Evolutionary conservation across 164 flowering plant genomes (phyloP).

Genomic region (Magnolia sinica): DNA sequence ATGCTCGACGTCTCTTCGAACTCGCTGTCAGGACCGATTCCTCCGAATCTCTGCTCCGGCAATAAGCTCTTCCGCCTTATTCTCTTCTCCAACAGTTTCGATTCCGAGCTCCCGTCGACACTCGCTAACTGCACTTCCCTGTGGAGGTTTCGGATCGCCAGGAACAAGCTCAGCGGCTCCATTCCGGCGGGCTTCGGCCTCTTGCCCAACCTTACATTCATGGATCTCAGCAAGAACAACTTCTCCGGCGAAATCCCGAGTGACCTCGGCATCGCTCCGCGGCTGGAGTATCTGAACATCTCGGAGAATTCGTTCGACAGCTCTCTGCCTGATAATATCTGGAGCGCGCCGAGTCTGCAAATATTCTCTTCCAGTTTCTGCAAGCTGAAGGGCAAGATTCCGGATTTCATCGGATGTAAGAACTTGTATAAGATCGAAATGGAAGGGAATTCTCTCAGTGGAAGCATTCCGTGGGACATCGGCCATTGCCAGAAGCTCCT

Average conservation of each 20-base stretch:
- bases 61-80: constrained; percentile 54
- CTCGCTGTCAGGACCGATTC: constrained; percentile 66
- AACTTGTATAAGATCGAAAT: constrained; percentile 70
- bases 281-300: constrained; percentile 50
- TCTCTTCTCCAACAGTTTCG: constrained; percentile 67
- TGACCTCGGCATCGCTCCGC: constrained; percentile 51
- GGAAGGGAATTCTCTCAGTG: constrained; percentile 54
- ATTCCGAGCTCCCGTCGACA: constrained; percentile 38
- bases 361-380: constrained; percentile 56
- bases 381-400: constrained; percentile 52
- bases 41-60: constrained; percentile 62
- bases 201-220: constrained; percentile 50
- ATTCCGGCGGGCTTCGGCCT: constrained; percentile 66
- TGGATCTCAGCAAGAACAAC: constrained; percentile 69
- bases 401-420: constrained; percentile 66
- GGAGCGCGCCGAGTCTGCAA: constrained; percentile 67
- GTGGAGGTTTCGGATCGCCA: constrained; percentile 50
- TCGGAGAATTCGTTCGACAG: constrained; percentile 49
- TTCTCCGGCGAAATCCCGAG: constrained; percentile 63
- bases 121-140: constrained; percentile 64
- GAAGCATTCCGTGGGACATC: constrained; percentile 75
- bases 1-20: constrained; percentile 76
- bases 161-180: constrained; percentile 62
- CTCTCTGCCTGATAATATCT: constrained; percentile 51
- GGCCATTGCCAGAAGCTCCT: constrained; percentile 77